These are phyloP conservation scores for Cardiospermum halicacabum DNA, from an alignment of 345 rosid species.

Conservation along the genomic window DNA sequence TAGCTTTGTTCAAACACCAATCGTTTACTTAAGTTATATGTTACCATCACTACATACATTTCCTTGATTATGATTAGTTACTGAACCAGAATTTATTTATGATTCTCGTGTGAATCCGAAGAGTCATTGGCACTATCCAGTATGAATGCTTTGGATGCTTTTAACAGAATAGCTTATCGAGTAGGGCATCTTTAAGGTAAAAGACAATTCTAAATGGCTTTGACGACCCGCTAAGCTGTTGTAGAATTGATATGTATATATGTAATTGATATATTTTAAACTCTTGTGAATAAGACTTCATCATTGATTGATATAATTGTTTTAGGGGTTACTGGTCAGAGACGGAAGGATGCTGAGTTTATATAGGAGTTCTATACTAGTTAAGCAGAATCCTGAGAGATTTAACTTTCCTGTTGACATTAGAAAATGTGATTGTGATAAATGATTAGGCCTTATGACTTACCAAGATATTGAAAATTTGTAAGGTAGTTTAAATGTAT, in stretches of 20 bases:
- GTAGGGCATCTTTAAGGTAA: neutral
- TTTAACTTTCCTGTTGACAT: no score
- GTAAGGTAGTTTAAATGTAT: neutral
- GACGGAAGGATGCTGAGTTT: neutral
- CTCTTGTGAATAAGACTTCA: neutral
- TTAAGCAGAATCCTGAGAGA: no score
- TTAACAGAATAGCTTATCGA: neutral
- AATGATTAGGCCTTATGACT: no score
- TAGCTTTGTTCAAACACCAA: constrained; percentile 11
- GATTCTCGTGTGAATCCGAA: neutral
- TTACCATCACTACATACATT: neutral
- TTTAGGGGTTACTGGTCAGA: neutral
- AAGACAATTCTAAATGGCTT: neutral
- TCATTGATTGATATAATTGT: no score
- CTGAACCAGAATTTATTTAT: neutral
- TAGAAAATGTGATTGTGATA: no score
- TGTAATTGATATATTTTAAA: neutral
- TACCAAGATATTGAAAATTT: no score
- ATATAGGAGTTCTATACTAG: neutral
- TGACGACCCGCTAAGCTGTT: neutral
- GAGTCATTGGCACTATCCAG: neutral
- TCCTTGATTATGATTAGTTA: neutral
- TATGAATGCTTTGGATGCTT: neutral
- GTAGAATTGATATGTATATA: neutral
- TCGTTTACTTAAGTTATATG: neutral